Evolutionary conservation across 805 yeast species (phyloP), one percentile per base, ranked within the genome.

Genomic region (Maudiozyma barnettii): DNA sequence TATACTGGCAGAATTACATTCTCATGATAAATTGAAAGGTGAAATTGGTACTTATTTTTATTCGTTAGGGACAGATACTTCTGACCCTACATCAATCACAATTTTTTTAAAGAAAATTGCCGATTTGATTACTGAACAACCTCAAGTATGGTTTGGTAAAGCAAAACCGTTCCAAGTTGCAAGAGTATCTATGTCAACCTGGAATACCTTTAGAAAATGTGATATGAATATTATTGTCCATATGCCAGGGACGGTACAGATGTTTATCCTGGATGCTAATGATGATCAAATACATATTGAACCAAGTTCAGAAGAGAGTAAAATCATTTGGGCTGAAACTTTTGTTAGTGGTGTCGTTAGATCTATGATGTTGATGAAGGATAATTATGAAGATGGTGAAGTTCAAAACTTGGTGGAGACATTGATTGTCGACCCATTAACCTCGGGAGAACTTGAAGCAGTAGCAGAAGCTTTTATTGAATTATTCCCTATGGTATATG

Each of bases 91-190:
- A 1, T 76, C 89, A 1, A 79, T 85, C 46, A 90, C 91, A 10
- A 89, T 89, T 1, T 79, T 80, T 48, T 66, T 84, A 48, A 84
- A 83, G 60, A 75, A 78, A 6, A 62, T 85, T 52, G 82, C 88
- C 31, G 84, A 77, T 46, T 69, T 81, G 35, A 79, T 85, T 29
- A 64, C 75, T 22, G 78, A 76, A 49, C 68, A 76, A 30, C 78
- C 80, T 5, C 95, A 85, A 61, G 68, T 76, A 41, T 85, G 95
- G 95, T 85, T 84, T 67, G 89, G 90, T 13, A 86, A 81, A 59
- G 74, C 72, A 52, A 84, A 77, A 57, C 73, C 74, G 50, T 84
- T 79, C 75, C 80, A 78, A 55, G 86, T 85, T 10, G 77, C 79
- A n/a, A 78, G 81, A 58, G 79, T 85, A 41, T 77, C 84, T 0